A percentile compares a stretch with the other conserved stretches of the same genome.
These are phyloP conservation scores for Komagataella phaffii DNA, from an alignment of 805 yeast genomes.

Conservation along the genomic window DNA sequence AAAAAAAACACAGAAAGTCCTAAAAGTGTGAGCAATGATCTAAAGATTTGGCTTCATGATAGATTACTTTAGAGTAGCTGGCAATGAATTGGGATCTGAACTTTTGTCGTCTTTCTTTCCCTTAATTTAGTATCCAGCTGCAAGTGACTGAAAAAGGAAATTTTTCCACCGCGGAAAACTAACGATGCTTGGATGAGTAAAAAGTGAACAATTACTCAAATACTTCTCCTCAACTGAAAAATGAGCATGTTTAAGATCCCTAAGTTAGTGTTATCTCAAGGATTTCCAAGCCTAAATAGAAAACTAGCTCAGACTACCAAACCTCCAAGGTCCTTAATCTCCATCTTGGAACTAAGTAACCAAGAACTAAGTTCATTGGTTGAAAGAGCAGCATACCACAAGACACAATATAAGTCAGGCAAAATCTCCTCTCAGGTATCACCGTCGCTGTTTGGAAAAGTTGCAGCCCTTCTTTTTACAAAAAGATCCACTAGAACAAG, in stretches of 20 bases:
- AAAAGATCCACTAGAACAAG: slow-evolving; percentile 95
- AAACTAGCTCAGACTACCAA: not conserved
- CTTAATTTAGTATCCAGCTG: not conserved
- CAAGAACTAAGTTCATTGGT: slow-evolving; percentile 64
- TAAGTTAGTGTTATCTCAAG: not conserved
- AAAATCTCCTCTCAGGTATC: slow-evolving; percentile 21
- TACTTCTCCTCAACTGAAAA: not conserved
- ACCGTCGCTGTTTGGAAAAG: slow-evolving; percentile 58
- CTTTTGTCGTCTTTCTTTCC: not conserved
- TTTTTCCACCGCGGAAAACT: not conserved
- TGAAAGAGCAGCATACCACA: slow-evolving; percentile 57
- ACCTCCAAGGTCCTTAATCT: slow-evolving; percentile 57
- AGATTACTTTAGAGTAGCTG: too few species aligned
- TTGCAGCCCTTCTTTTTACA: slow-evolving; percentile 72
- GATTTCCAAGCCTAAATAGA: not conserved
- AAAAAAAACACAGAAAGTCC: too few species aligned
- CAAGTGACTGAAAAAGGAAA: not conserved
- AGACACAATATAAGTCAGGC: slow-evolving; percentile 46
- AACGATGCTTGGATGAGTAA: not conserved
- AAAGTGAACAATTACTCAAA: too few species aligned
- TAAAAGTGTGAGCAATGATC: too few species aligned
- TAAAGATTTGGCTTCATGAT: too few species aligned
- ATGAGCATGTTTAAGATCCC: not conserved
- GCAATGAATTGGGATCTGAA: not conserved
- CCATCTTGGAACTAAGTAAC: slow-evolving; percentile 66